These are phyloP conservation scores for Mycena sp. DNA, from an alignment of 1,284 basidiomycete species.

Conservation along the genomic window DNA sequence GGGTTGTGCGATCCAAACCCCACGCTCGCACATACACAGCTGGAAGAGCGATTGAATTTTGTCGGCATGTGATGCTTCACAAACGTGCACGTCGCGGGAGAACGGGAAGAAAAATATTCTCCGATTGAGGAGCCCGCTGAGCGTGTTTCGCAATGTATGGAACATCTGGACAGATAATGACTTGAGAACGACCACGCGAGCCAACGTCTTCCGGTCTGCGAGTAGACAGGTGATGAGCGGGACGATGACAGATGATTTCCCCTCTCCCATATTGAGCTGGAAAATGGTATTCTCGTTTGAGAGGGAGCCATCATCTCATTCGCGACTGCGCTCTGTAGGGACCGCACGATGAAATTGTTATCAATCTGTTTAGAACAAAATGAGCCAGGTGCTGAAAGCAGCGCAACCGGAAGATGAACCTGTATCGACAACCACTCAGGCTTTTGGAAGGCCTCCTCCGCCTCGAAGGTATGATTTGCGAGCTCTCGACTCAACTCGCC, in stretches of 20 bases:
- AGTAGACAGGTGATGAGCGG: constrained; percentile 53
- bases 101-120: constrained; percentile 60
- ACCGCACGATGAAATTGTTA: constrained; percentile 8
- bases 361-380: constrained; percentile 4
- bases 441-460: constrained; percentile 1
- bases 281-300: neutral
- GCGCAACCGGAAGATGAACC: neutral
- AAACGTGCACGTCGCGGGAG: constrained; percentile 47
- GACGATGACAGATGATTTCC: constrained; percentile 46
- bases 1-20: constrained; percentile 59
- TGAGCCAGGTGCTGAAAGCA: neutral
- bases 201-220: constrained; percentile 52
- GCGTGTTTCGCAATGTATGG: constrained; percentile 51
- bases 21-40: constrained; percentile 49
- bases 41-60: constrained; percentile 44
- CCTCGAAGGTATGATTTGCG: constrained; percentile 4
- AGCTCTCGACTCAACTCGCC: constrained; percentile 10
- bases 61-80: constrained; percentile 26
- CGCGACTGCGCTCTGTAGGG: constrained; percentile 5
- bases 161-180: constrained; percentile 56
- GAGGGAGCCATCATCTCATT: constrained; percentile 8
- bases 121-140: constrained; percentile 54
- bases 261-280: constrained; percentile 67
- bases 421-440: constrained; percentile 17
- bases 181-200: constrained; percentile 58